Conservation (phyloP, 2,329 filamentous ascomycete species). For the Microsporum canis region DNA sequence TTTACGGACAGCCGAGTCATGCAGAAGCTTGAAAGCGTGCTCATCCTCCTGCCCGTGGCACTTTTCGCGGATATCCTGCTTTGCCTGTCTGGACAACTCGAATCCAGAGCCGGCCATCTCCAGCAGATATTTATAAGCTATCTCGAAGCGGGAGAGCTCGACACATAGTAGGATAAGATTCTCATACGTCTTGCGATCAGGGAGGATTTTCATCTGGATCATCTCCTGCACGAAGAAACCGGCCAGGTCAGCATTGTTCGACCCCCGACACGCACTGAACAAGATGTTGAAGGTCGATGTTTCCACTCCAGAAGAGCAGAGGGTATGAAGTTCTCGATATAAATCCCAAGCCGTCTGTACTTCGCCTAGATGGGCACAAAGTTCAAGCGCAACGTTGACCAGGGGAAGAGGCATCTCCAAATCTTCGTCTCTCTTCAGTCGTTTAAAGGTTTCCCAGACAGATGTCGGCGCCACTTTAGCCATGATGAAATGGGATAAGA, state of each 20-base stretch:
- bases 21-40: conserved; percentile 22
- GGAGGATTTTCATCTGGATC: conserved; percentile 42
- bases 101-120: conserved; percentile 26
- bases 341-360: conserved; percentile 45
- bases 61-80: conserved; percentile 20
- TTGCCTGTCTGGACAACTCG: conserved; percentile 18
- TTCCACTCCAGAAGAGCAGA: conserved; percentile 37
- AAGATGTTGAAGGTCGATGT: conserved; percentile 49
- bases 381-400: conserved; percentile 41
- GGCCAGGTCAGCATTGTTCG: conserved; percentile 41
- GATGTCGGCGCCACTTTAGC: conserved; percentile 35
- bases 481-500: conserved; percentile 48
- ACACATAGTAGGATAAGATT: conserved; percentile 49
- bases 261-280: conserved; percentile 39
- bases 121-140: conserved; percentile 29
- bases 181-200: conserved; percentile 52
- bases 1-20: conserved; percentile 21
- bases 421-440: conserved; percentile 39
- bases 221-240: conserved; percentile 55
- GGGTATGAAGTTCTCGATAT: conserved; percentile 49
- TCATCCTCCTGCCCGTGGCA: conserved; percentile 23
- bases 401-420: conserved; percentile 41
- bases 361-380: conserved; percentile 34
- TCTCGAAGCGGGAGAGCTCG: conserved; percentile 25
- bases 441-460: conserved; percentile 47